Evolutionary conservation across 441 rosid species (phyloP).

Genomic region (Bruguiera hainesii): DNA sequence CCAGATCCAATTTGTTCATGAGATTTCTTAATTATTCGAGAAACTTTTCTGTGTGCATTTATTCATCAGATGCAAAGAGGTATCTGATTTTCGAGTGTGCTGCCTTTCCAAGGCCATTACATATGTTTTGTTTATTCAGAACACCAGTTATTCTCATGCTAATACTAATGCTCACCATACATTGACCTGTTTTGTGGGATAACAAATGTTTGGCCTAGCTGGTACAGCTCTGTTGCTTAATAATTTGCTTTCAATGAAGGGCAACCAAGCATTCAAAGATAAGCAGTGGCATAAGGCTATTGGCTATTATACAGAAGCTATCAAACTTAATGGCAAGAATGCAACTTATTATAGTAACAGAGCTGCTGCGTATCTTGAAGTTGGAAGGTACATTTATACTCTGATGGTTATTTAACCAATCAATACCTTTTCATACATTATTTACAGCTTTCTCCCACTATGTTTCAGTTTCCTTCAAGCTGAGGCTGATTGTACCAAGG

Average conservation of each 20-base stretch:
- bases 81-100: too few relatives aligned
- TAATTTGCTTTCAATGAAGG: slow-evolving; percentile 36
- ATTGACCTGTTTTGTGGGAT: too few relatives aligned
- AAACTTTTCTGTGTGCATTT: too few relatives aligned
- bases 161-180: too few relatives aligned
- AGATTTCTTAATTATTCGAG: too few relatives aligned
- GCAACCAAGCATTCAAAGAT: slow-evolving; percentile 92
- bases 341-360: slow-evolving; percentile 94
- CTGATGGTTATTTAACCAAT: slow-evolving; percentile 3
- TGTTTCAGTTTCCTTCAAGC: slow-evolving; percentile 76
- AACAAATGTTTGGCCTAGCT: too few relatives aligned
- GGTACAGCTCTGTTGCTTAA: too few relatives aligned
- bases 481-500: slow-evolving; percentile 82
- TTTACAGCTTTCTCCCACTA: slow-evolving; percentile 14
- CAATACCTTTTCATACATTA: slow-evolving; percentile 1
- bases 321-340: slow-evolving; percentile 62
- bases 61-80: too few relatives aligned
- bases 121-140: too few relatives aligned
- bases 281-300: slow-evolving; percentile 85
- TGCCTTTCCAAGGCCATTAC: too few relatives aligned
- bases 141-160: too few relatives aligned
- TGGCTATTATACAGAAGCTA: slow-evolving; percentile 67
- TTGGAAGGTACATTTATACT: slow-evolving; percentile 49
- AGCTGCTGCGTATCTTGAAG: slow-evolving; percentile 94
- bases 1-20: too few relatives aligned